A percentile compares a stretch with the other conserved stretches of the same genome.
These are phyloP conservation scores for Penicillium bialowiezense DNA, from an alignment of 495 filamentous ascomycete genomes.

Conservation along the genomic window DNA sequence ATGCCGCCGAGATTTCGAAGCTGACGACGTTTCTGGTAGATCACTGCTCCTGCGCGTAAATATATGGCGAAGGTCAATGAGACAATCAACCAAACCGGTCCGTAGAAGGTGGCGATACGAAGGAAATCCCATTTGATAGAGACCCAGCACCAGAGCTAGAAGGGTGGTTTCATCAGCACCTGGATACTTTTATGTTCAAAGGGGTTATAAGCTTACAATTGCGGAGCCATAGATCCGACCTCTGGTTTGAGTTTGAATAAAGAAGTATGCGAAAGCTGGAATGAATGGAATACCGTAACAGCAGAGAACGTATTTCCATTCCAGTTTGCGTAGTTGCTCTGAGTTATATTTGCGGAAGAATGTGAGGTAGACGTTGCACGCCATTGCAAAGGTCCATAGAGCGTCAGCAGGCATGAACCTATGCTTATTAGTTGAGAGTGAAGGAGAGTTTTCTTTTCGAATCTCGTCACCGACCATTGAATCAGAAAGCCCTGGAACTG, in stretches of 20 bases:
- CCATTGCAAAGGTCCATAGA: slow-evolving; percentile 81
- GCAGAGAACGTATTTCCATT: slow-evolving; percentile 65
- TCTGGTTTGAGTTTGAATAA: slow-evolving; percentile 47
- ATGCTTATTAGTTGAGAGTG: slow-evolving; percentile 3
- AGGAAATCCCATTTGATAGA: slow-evolving; percentile 64
- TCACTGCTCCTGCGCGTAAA: slow-evolving; percentile 64
- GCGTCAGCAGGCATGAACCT: slow-evolving; percentile 79
- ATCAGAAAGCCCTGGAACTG: slow-evolving; percentile 75
- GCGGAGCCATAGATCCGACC: slow-evolving; percentile 73
- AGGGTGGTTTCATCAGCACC: not conserved
- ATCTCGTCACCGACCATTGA: slow-evolving; percentile 55
- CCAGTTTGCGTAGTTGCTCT: slow-evolving; percentile 62
- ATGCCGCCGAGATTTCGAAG: slow-evolving; percentile 40
- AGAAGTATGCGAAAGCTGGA: slow-evolving; percentile 65
- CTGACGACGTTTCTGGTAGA: slow-evolving; percentile 53
- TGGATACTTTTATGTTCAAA: not conserved
- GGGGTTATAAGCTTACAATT: slow-evolving; percentile 37
- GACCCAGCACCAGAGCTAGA: slow-evolving; percentile 84
- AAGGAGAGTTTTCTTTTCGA: not conserved
- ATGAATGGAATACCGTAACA: slow-evolving; percentile 79
- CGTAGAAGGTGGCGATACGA: slow-evolving; percentile 78
- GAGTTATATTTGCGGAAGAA: slow-evolving; percentile 77
- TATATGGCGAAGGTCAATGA: slow-evolving; percentile 71
- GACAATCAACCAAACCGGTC: slow-evolving; percentile 79
- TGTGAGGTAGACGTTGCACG: slow-evolving; percentile 81